Evolutionary conservation across 129 eudicot species (phyloP).

Genomic region (Apium graveolens): DNA sequence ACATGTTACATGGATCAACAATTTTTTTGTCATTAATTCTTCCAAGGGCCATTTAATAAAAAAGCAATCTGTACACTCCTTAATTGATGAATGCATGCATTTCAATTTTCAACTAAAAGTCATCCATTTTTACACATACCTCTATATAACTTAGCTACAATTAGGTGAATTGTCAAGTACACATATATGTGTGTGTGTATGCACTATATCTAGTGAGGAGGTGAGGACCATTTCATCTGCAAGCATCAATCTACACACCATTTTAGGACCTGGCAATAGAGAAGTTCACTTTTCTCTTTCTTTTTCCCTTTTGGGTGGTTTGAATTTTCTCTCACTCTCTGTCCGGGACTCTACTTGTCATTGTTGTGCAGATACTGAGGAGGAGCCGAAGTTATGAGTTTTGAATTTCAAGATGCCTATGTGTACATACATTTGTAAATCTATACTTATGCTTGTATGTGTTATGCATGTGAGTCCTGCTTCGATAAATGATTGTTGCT

Average conservation of each 20-base stretch:
- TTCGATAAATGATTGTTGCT: neutral
- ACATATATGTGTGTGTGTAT: too few species aligned
- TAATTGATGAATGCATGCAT: neutral
- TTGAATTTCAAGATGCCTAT: neutral
- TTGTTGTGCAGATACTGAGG: constrained; percentile 15
- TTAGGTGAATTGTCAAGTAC: neutral
- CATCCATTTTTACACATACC: neutral
- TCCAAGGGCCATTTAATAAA: constrained; percentile 7
- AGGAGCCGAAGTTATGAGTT: neutral
- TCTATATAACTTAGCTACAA: neutral
- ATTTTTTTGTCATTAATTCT: neutral
- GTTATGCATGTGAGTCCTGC: neutral
- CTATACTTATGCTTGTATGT: neutral
- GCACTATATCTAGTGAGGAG: neutral
- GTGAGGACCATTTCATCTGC: constrained; percentile 11
- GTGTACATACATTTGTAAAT: neutral
- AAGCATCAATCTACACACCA: constrained; percentile 7
- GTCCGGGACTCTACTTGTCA: constrained; percentile 3
- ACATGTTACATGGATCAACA: constrained; percentile 13
- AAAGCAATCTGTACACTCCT: constrained; percentile 12
- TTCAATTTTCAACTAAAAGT: neutral
- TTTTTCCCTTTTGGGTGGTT: constrained; percentile 5
- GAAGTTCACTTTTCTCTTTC: constrained; percentile 18
- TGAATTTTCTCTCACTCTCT: constrained; percentile 7
- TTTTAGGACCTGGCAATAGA: constrained; percentile 14